Base-by-base conservation (phyloP, 176 grass and related monocot species). In the Echinochloa phyllopogon region DNA sequence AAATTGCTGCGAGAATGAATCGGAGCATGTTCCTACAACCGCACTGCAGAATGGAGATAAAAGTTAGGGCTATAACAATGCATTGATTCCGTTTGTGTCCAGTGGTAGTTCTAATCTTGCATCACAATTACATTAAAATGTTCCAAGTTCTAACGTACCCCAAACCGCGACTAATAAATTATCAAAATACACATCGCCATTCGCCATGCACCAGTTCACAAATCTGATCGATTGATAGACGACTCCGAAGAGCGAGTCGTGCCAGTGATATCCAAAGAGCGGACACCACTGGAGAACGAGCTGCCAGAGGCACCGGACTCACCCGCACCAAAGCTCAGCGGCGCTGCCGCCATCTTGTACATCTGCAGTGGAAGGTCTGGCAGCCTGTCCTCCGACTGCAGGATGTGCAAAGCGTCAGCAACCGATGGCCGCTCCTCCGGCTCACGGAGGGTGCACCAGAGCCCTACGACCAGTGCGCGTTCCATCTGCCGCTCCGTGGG, bases 381-480 rank as follows among this genome's bases (percentile, higher is more conserved):
- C 72, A 84, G 27, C 61, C 21, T 76, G 17, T 84, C 84, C 52
- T 86, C 74, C 0, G 65, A 72, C 75, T 79, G 84, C 75, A 86
- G 65, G n/a, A 29, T 29, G 66, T 69, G 25, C 74, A 78, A 60
- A 17, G 63, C 64, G 24, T 78, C 16, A 6, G 72, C 49, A n/a
- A 77, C 25, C 23, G 73, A 77, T 8, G 89, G 89, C 16, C 92
- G 83, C 6, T 76, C 55, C 42, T 62, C 49, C 67, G 74, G 74
- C 14, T 91, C 71, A 0, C 71, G 89, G 55, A 78, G 77, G 1
- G 61, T 68, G 65, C 90, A 92, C 86, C 83, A 88, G 25, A 93
- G 75, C 71, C 91, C 91, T 6, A 91, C 86, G 18, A 80, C 72
- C 84, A 94, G 72, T 36, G 87, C 80, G 18, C 84, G 52, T 67